Conservation (phyloP, 345 rosid genomes). For the Dovyalis caffra region DNA sequence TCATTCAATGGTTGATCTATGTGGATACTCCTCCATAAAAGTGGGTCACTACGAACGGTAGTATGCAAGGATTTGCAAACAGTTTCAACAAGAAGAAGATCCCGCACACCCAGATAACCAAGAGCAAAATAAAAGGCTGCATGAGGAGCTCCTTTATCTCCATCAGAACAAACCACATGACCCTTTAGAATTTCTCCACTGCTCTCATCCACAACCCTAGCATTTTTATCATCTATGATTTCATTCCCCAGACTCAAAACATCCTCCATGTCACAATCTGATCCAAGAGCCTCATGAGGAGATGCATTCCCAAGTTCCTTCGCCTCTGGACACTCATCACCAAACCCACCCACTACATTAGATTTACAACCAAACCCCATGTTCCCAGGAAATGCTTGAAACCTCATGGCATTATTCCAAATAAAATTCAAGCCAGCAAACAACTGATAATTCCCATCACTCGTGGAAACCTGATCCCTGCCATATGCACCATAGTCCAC, state of each 20-base stretch:
- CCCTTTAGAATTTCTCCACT: slow-evolving; percentile 26
- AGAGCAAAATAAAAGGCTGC: slow-evolving; percentile 57
- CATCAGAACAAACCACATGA: slow-evolving; percentile 23
- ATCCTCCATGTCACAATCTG: slow-evolving; percentile 37
- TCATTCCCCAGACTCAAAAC: slow-evolving; percentile 29
- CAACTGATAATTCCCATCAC: slow-evolving; percentile 51
- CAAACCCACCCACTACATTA: slow-evolving; percentile 30
- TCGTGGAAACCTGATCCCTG: slow-evolving; percentile 38
- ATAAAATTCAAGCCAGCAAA: slow-evolving; percentile 76
- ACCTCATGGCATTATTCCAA: slow-evolving; percentile 76
- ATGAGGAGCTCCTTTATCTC: slow-evolving; percentile 48
- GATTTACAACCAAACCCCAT: slow-evolving; percentile 24
- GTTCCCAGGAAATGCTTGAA: slow-evolving; percentile 51
- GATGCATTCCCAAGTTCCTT: slow-evolving; percentile 29
- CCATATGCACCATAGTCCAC: slow-evolving; percentile 51
- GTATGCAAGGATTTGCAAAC: slow-evolving; percentile 63
- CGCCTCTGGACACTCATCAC: slow-evolving; percentile 24
- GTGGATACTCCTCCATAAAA: slow-evolving; percentile 76
- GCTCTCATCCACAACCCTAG: slow-evolving; percentile 17
- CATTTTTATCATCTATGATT: slow-evolving; percentile 8
- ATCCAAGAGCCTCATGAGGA: slow-evolving; percentile 16
- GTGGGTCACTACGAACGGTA: slow-evolving; percentile 55
- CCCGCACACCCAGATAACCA: slow-evolving; percentile 59
- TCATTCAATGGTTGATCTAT: slow-evolving; percentile 77
- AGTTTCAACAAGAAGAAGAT: slow-evolving; percentile 65